Conservation (phyloP, 306 rosid genomes). For the Astragalus glycyphyllos region DNA sequence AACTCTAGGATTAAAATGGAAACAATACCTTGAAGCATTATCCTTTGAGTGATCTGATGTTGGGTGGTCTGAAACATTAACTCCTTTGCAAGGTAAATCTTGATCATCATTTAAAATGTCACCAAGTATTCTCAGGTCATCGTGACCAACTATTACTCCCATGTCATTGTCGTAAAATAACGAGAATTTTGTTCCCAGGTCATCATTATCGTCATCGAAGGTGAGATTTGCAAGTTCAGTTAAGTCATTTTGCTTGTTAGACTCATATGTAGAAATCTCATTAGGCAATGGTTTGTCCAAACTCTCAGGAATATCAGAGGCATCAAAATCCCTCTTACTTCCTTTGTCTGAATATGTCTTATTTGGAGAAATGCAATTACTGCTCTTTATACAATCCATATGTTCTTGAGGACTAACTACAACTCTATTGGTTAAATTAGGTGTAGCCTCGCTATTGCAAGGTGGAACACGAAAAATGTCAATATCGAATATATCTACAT, state of each 20-base stretch:
- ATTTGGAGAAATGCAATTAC: conserved; percentile 70
- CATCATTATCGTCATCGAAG: conserved; percentile 47
- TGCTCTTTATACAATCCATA: conserved; percentile 66
- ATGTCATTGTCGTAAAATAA: conserved; percentile 25
- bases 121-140: conserved; percentile 35
- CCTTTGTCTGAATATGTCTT: conserved; percentile 50
- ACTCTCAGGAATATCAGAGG: conserved; percentile 45
- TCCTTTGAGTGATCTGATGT: conserved; percentile 45
- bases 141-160: conserved; percentile 51
- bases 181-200: conserved; percentile 66
- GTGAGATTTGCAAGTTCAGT: conserved; percentile 64
- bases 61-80: conserved; percentile 57
- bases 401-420: conserved; percentile 72
- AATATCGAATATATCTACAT: conserved; percentile 58
- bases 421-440: conserved; percentile 76
- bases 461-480: conserved; percentile 55
- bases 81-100: conserved; percentile 63
- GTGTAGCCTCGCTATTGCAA: conserved; percentile 50
- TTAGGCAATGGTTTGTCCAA: conserved; percentile 45
- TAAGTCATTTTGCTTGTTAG: conserved; percentile 59
- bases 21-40: conserved; percentile 61
- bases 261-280: conserved; percentile 54
- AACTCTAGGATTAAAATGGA: no score
- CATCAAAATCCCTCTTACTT: conserved; percentile 72
- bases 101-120: conserved; percentile 73